Base-by-base conservation (phyloP, 257 asterid genomes). In the Agastache rugosa region DNA sequence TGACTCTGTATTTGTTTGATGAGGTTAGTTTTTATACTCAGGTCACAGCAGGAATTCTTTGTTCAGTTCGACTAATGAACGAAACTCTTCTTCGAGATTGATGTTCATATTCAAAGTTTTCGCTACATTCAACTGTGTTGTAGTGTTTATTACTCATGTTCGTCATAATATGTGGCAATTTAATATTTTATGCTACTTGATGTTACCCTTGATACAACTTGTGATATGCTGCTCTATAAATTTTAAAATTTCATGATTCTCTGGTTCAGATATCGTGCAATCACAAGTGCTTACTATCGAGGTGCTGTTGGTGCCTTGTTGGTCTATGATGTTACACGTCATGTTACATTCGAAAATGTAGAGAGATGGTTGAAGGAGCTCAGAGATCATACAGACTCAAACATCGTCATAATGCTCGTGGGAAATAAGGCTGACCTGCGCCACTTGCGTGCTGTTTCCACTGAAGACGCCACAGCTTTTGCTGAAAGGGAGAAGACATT, bases 281-380 rank as follows among this genome's bases (percentile, higher is more conserved):
- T 81, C 58, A 81, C 85, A 48, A 82, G 83, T 72, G 86, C 86
- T 71, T 82, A 82, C 58, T 82, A 78, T 22, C 76, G 83, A 59
- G 85, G 85, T 70, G 85, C 85, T 41, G 80, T 81, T 69, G 85
- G 83, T 22, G 85, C 83, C 63, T 72, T 82, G 58, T 65, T 82
- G 23, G 85, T 82, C 44, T 82, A 82, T 3, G 85, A 82, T 51
- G 83, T 82, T 2, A 78, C 85, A 2, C 83, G 85, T 29, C 83
- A 78, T 16, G 80, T 74, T 1, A 82, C 83, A 64, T 82, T 82
- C 20, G 85, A 82, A 71, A 82, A 82, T 17, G 80, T 78, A 1
- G 85, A 82, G 83, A 74, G 82, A 69, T 82, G 85, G 85, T 65
- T 74, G 64, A 82, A 82, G 76, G 85, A 82, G 53, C 83, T 82